A percentile compares a stretch with the other conserved stretches of the same genome.
Evolutionary conservation across 768 basidiomycete species (phyloP).

Genomic region (Trametes punicea): DNA sequence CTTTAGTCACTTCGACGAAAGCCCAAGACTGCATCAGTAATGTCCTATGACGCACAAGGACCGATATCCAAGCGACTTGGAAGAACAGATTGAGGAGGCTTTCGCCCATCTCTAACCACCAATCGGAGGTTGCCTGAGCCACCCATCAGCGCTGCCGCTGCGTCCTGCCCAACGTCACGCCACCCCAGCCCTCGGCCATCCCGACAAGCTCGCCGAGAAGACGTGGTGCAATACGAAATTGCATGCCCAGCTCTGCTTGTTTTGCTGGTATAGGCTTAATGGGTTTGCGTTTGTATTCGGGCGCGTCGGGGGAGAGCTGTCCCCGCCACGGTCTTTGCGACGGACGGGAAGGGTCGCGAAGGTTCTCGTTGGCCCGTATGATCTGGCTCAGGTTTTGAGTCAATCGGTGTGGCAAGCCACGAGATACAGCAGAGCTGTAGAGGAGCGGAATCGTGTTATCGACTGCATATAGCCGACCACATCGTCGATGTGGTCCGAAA

Average conservation of each 20-base stretch:
- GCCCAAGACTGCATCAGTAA: no score
- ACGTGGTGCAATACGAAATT: constrained; percentile 40
- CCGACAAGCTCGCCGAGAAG: constrained; percentile 51
- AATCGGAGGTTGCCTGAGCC: no score
- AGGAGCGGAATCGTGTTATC: constrained; percentile 64
- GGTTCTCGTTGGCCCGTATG: constrained; percentile 30
- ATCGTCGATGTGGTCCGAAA: background rate
- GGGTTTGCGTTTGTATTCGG: constrained; percentile 12
- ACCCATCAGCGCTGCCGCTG: constrained; percentile 7
- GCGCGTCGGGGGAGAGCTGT: constrained; percentile 6
- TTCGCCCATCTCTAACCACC: background rate
- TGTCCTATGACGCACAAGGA: no score
- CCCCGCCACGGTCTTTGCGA: constrained; percentile 7
- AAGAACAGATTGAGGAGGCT: no score
- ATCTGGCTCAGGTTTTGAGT: constrained; percentile 52
- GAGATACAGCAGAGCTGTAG: constrained; percentile 56
- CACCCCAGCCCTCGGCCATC: constrained; percentile 57
- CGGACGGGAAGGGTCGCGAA: background rate
- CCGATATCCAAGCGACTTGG: no score
- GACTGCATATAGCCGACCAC: constrained; percentile 41
- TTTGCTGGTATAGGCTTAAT: constrained; percentile 6
- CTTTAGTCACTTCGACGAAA: no score
- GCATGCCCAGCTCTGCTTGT: constrained; percentile 24
- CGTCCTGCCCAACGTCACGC: constrained; percentile 49
- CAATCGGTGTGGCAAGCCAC: constrained; percentile 58